A percentile compares a stretch with the other conserved stretches of the same genome.
Conservation (phyloP, 306 rosid species). For the Vigna angularis region DNA sequence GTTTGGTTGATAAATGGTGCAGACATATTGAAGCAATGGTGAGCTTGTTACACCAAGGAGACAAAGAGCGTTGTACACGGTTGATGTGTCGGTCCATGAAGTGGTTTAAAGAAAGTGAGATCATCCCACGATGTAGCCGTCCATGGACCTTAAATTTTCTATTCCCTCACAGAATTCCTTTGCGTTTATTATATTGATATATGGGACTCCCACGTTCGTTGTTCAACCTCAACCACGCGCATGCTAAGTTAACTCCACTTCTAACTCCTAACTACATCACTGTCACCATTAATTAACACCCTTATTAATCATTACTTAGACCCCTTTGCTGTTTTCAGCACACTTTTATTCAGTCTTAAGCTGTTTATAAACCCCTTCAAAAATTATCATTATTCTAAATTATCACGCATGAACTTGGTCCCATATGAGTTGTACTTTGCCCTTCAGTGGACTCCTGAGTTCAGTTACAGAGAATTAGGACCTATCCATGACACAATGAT, state of each 20-base stretch:
- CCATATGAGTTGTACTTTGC: conserved; percentile 68
- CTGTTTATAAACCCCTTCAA: conserved; percentile 43
- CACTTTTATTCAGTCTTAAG: conserved; percentile 29
- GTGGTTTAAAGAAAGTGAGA: conserved; percentile 49
- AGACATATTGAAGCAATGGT: conserved; percentile 4
- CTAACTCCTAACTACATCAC: conserved; percentile 49
- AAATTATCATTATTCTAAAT: conserved; percentile 46
- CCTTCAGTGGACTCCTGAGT: conserved; percentile 66
- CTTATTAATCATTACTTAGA: conserved; percentile 58
- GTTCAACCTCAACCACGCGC: conserved; percentile 48
- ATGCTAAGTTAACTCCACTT: conserved; percentile 35
- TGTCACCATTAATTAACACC: conserved; percentile 37
- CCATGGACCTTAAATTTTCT: conserved; percentile 45
- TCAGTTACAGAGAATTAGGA: conserved; percentile 64
- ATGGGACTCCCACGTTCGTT: conserved; percentile 73
- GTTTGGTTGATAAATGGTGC: not conserved
- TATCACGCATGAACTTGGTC: conserved; percentile 56
- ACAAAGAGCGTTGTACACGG: conserved; percentile 62
- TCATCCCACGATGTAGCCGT: conserved; percentile 80
- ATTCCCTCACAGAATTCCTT: conserved; percentile 49
- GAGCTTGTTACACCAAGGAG: conserved; percentile 37
- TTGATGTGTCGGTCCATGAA: conserved; percentile 61
- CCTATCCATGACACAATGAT: conserved; percentile 61
- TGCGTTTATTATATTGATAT: conserved; percentile 40
- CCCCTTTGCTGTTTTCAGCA: conserved; percentile 20